Evolutionary conservation across 2,329 filamentous ascomycete genomes (phyloP).

Genomic region (Colletotrichum eremochloae): DNA sequence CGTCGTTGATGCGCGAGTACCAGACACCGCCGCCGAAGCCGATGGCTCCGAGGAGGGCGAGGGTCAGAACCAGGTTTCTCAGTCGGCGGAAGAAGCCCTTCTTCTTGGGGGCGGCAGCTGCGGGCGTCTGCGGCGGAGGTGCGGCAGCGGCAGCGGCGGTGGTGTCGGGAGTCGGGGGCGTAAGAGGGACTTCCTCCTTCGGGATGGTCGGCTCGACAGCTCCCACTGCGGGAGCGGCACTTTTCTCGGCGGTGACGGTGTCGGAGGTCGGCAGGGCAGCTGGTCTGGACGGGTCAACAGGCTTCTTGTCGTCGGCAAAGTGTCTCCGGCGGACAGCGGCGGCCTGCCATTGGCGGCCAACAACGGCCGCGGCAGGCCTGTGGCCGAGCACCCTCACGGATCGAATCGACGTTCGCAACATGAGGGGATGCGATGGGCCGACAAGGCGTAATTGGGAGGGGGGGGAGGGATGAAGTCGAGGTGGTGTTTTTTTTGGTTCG

Average conservation of each 20-base stretch:
- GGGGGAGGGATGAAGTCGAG: conserved; percentile 45
- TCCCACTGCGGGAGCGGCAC: conserved; percentile 56
- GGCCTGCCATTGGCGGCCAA: conserved; percentile 70
- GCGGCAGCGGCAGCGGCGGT: conserved; percentile 48
- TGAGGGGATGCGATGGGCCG: conserved; percentile 66
- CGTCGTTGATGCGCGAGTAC: conserved; percentile 94
- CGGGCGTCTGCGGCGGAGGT: conserved; percentile 53
- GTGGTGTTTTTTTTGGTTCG: conserved; percentile 32
- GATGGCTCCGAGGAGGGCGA: conserved; percentile 81
- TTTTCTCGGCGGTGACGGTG: conserved; percentile 63
- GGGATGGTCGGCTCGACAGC: conserved; percentile 55
- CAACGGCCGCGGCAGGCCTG: conserved; percentile 65
- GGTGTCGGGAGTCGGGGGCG: conserved; percentile 52
- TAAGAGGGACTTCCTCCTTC: conserved; percentile 55
- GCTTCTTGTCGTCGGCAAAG: conserved; percentile 69
- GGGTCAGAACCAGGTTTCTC: conserved; percentile 80
- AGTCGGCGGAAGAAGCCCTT: conserved; percentile 79
- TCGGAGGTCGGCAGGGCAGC: conserved; percentile 67
- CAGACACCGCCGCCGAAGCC: conserved; percentile 91
- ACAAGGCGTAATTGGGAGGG: conserved; percentile 49
- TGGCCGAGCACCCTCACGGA: conserved; percentile 71
- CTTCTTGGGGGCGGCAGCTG: conserved; percentile 63
- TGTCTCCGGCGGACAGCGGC: conserved; percentile 57
- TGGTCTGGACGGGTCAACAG: conserved; percentile 61
- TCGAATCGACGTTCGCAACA: conserved; percentile 78